Evolutionary conservation across 164 flowering plant species (phyloP).

Genomic region (Annona cherimola): DNA sequence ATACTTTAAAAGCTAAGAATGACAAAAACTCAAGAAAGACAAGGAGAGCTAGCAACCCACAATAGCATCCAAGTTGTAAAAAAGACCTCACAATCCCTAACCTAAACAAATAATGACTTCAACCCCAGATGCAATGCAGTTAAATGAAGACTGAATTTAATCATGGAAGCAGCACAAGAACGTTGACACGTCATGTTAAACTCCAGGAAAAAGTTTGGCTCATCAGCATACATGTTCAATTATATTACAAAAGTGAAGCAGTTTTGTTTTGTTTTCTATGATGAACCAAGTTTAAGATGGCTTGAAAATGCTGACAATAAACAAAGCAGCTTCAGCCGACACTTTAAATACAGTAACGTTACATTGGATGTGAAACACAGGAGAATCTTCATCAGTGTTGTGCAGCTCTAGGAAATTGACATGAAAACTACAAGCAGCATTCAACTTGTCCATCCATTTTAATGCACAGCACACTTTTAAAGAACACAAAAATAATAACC

Average conservation of each 20-base stretch:
- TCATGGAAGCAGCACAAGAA: too few species aligned
- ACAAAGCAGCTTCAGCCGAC: not conserved
- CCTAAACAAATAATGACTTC: too few species aligned
- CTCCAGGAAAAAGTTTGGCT: not conserved
- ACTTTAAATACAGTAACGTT: not conserved
- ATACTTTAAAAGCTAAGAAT: not conserved
- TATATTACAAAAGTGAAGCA: not conserved
- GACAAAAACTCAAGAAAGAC: not conserved
- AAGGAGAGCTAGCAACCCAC: not conserved
- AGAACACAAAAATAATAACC: not conserved
- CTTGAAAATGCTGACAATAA: not conserved
- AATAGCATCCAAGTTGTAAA: not conserved
- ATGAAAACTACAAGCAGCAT: not conserved
- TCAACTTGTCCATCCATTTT: not conserved
- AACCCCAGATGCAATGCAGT: too few species aligned
- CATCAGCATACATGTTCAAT: not conserved
- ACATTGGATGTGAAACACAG: not conserved
- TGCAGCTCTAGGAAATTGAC: not conserved
- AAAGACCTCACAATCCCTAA: not conserved
- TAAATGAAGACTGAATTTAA: too few species aligned
- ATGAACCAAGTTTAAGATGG: not conserved
- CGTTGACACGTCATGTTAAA: not conserved
- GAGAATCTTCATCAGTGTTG: not conserved
- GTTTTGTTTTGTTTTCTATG: too few species aligned
- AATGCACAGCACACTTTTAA: not conserved